A percentile compares a stretch with the other conserved stretches of the same genome.
Evolutionary conservation across 176 grass and related monocot genomes (phyloP).

Genomic region (Chrysopogon serrulatus): DNA sequence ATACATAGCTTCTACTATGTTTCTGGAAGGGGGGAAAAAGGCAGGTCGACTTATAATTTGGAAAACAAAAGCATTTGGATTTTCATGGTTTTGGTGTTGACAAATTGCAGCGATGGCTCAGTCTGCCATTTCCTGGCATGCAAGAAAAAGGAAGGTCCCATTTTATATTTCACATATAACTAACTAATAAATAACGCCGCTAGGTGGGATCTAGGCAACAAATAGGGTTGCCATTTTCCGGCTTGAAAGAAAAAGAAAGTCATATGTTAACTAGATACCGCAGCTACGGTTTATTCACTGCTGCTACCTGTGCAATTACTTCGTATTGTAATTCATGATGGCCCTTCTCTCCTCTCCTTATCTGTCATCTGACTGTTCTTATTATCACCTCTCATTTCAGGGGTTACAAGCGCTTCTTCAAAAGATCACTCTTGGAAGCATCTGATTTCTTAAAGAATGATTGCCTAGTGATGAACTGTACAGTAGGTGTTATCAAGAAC

Average conservation of each 20-base stretch:
- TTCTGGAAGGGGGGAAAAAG: too few species aligned
- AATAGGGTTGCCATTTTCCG: background rate
- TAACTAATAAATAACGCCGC: background rate
- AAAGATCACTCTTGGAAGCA: slow-evolving; percentile 56
- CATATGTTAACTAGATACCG: background rate
- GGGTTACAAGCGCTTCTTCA: slow-evolving; percentile 96
- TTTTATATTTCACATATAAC: too few species aligned
- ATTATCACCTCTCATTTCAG: slow-evolving; percentile 28
- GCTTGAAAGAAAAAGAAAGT: background rate
- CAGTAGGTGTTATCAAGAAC: slow-evolving; percentile 81
- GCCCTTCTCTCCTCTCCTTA: background rate
- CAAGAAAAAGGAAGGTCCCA: too few species aligned
- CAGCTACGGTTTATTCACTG: background rate
- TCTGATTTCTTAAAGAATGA: slow-evolving; percentile 78
- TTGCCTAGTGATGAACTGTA: slow-evolving; percentile 74
- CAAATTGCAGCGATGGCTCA: too few species aligned
- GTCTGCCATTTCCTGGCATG: background rate
- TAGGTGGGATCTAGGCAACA: background rate
- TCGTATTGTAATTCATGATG: background rate
- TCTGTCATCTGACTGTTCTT: background rate
- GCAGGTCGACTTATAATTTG: background rate
- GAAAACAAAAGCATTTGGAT: background rate
- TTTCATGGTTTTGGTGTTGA: background rate
- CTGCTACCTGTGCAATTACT: background rate
- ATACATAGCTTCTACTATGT: background rate